Conservation (phyloP, 352 stramenopile genomes). For the Pythium dissotocum region DNA sequence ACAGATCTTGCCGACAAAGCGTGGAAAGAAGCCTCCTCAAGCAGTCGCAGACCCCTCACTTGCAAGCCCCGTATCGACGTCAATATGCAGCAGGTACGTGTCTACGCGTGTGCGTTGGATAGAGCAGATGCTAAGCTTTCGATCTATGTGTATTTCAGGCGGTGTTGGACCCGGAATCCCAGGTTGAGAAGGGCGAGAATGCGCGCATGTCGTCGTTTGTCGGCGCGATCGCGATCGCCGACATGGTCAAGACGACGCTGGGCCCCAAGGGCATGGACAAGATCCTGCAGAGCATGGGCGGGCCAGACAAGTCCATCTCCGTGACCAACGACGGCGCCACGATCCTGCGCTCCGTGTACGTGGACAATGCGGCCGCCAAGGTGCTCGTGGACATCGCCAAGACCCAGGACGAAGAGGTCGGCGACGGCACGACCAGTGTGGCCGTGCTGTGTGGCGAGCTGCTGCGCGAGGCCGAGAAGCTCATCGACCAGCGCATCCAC, state of each 20-base stretch:
- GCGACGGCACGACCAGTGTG: slow-evolving; percentile 97
- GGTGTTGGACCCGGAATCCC: neutral
- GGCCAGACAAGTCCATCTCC: slow-evolving; percentile 86
- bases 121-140: neutral
- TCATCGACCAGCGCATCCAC: slow-evolving; percentile 96
- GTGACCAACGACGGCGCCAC: slow-evolving; percentile 99
- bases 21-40: neutral
- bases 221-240: slow-evolving; percentile 98
- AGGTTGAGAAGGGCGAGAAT: slow-evolving; percentile 93
- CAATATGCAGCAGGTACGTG: neutral
- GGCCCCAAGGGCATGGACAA: slow-evolving; percentile 99
- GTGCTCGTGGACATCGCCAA: slow-evolving; percentile 99
- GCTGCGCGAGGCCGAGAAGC: slow-evolving; percentile 95
- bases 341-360: slow-evolving; percentile 96
- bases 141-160: neutral
- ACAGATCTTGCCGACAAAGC: neutral
- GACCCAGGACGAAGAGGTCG: slow-evolving; percentile 99
- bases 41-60: neutral
- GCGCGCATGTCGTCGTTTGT: slow-evolving; percentile 98
- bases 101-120: neutral
- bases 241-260: slow-evolving; percentile 99
- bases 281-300: slow-evolving; percentile 95
- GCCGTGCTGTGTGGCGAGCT: slow-evolving; percentile 97
- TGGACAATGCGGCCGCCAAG: slow-evolving; percentile 99
- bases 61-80: neutral